Evolutionary conservation across 2,329 filamentous ascomycete species (phyloP).

Genomic region (Penicillium hesseltinei): DNA sequence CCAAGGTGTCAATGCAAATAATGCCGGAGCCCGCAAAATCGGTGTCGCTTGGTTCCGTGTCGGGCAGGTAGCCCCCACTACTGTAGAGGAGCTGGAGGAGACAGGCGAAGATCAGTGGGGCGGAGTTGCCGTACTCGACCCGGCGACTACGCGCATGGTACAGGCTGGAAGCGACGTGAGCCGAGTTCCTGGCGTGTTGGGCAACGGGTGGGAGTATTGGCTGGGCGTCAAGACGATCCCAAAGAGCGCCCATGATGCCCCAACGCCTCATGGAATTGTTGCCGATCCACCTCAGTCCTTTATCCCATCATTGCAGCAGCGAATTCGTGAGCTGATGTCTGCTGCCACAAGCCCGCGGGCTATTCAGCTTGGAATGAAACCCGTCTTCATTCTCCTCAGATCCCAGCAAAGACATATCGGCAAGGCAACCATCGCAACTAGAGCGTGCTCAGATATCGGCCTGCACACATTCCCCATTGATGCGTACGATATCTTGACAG

Average conservation of each 20-base stretch:
- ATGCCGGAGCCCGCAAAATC: conserved; percentile 48
- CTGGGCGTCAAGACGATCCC: conserved; percentile 71
- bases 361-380: conserved; percentile 81
- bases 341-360: conserved; percentile 86
- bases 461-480: conserved; percentile 87
- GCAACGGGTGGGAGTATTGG: conserved; percentile 86
- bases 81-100: conserved; percentile 53
- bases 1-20: conserved; percentile 27
- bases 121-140: conserved; percentile 80
- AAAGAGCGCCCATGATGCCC: conserved; percentile 36
- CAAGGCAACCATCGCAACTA: conserved; percentile 74
- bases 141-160: conserved; percentile 80
- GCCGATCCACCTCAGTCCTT: conserved; percentile 44
- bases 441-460: conserved; percentile 83
- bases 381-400: conserved; percentile 80
- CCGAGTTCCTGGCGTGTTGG: conserved; percentile 71
- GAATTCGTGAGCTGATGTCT: conserved; percentile 78
- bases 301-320: conserved; percentile 62
- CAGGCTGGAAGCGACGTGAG: conserved; percentile 85
- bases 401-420: conserved; percentile 93
- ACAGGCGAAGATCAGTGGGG: conserved; percentile 74
- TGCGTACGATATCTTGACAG: conserved; percentile 90
- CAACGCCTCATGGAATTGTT: conserved; percentile 38
- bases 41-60: conserved; percentile 90
- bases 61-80: conserved; percentile 62